phyloP scores from a whole-genome alignment of 2,329 filamentous ascomycete species.

The Trichoderma koningii region DNA sequence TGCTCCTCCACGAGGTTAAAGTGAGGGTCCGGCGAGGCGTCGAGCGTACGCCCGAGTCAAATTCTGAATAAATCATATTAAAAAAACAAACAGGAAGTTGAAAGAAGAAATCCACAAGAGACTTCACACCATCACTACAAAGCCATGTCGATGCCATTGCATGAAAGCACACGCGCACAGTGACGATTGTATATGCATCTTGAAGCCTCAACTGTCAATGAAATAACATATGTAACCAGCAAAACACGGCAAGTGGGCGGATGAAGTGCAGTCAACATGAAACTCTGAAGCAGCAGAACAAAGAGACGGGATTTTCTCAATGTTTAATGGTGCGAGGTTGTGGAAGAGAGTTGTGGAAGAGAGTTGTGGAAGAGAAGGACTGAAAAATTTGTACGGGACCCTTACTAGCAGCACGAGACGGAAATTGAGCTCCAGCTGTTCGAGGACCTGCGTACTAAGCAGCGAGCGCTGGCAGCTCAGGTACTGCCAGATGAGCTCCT shows the following conservation, averaged over 20 bases:
- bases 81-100: constrained; percentile 24
- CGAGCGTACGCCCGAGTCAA: constrained; percentile 57
- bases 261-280: constrained; percentile 1
- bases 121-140: constrained; percentile 14
- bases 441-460: not conserved
- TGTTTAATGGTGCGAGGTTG: constrained; percentile 2
- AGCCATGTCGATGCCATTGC: constrained; percentile 6
- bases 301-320: not conserved
- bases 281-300: constrained; percentile 4
- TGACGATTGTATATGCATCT: constrained; percentile 18
- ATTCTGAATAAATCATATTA: constrained; percentile 39
- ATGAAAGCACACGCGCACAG: constrained; percentile 17
- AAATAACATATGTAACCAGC: constrained; percentile 3
- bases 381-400: constrained; percentile 26
- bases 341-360: not conserved
- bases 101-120: not conserved
- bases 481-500: no score
- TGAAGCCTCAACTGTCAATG: not conserved
- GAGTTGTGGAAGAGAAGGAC: not conserved
- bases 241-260: not conserved
- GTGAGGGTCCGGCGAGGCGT: constrained; percentile 64
- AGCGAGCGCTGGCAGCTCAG: no score
- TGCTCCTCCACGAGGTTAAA: constrained; percentile 69
- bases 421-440: constrained; percentile 24
- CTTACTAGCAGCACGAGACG: constrained; percentile 2